Evolutionary conservation across 306 rosid genomes (phyloP), one percentile per base, ranked within the genome.

Genomic region (Echinosophora koreensis): DNA sequence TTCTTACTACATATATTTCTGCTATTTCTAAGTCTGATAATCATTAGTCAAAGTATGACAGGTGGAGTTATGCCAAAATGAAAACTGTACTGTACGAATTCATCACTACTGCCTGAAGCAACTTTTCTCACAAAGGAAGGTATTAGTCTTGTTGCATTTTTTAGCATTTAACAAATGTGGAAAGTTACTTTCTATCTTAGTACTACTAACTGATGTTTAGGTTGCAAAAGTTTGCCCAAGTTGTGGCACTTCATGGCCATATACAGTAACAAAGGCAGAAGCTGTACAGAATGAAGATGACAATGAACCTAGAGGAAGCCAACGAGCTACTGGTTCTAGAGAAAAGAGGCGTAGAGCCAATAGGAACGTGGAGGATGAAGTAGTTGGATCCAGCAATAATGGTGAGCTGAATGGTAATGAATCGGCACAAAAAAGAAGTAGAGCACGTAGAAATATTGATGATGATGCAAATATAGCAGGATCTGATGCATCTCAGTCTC

Each of bases 31-130:
- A 54, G 15, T 82, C 73, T 85, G 77, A 78, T 50, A 50, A 76
- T 71, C 71, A 5, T 67, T 56, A 10, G 49, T 64, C 55, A 69
- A 28, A 76, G 42, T 67, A 73, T 74, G 61, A 82, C 90, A 92
- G 97, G 95, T 97, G 27, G 87, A 78, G 54, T 54, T 90, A 81
- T 94, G 98, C 88, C 69, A 64, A 73, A 94, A 89, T 80, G 90
- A 90, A 66, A 74, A 74, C 54, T 94, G 98, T 74, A 60, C 81
- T 5, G 90, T 84, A 27, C 84, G 97, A 76, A 88, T 94, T 73
- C 98, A 92, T 82, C 82, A 41, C 37, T 89, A 94, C 83, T 94
- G 98, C 80, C 84, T 88, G 61, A 83, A 85, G 87, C 90, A 94
- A 64, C 80, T 90, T 72, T 89, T 87, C 61, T 80, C 79, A 3